Evolutionary conservation across 495 filamentous ascomycete genomes (phyloP).

Genomic region (Gamarada debralockiae): DNA sequence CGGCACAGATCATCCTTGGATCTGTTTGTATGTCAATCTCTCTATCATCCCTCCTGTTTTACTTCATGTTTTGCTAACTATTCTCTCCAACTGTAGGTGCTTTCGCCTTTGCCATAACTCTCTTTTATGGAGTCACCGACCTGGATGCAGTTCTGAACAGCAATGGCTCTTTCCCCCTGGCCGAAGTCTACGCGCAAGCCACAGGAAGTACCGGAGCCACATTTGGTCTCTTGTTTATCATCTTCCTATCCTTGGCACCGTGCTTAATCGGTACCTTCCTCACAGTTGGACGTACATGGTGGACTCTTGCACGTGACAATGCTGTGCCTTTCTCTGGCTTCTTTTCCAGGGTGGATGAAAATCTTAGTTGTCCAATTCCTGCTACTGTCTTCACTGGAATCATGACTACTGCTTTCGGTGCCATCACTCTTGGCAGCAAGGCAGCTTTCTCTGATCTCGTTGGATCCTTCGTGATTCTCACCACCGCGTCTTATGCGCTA

Average conservation of each 20-base stretch:
- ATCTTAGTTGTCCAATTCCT: conserved; percentile 60
- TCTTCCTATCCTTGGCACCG: conserved; percentile 60
- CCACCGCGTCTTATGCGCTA: conserved; percentile 67
- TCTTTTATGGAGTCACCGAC: conserved; percentile 68
- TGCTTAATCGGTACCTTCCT: conserved; percentile 66
- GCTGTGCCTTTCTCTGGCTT: conserved; percentile 8
- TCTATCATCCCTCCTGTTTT: not conserved
- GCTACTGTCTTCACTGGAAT: conserved; percentile 59
- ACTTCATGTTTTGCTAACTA: conserved; percentile 14
- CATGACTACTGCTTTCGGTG: conserved; percentile 62
- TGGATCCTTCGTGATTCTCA: conserved; percentile 70
- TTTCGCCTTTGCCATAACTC: conserved; percentile 68
- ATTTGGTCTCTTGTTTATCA: conserved; percentile 65
- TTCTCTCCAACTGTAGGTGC: conserved; percentile 40
- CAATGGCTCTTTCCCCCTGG: conserved; percentile 64
- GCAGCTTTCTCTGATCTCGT: conserved; percentile 77
- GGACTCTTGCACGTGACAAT: conserved; percentile 15
- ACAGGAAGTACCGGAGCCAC: conserved; percentile 56
- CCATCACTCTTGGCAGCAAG: conserved; percentile 67
- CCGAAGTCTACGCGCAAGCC: conserved; percentile 73
- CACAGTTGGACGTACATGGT: conserved; percentile 63
- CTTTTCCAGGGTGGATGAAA: conserved; percentile 37
- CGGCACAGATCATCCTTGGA: conserved; percentile 52
- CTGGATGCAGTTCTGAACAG: conserved; percentile 53
- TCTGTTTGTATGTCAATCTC: conserved; percentile 41